phyloP scores from a whole-genome alignment of 2,329 filamentous ascomycete species.

The Cytospora leucostoma region DNA sequence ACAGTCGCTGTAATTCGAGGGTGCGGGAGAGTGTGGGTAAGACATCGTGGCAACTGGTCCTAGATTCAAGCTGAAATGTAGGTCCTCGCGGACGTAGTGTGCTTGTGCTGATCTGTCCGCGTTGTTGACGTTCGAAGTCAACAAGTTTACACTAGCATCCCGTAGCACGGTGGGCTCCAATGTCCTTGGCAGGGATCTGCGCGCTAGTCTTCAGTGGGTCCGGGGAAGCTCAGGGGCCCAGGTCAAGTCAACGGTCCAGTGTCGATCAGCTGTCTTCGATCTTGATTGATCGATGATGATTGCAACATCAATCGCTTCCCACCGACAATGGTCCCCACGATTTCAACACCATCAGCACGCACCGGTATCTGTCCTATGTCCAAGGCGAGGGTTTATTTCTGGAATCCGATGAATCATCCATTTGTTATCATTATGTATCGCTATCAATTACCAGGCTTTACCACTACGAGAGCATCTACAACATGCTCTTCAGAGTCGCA shows the following conservation, averaged over 20 bases:
- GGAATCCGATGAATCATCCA: neutral
- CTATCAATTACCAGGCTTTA: neutral
- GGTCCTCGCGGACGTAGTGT: neutral
- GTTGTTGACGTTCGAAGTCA: neutral
- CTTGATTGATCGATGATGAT: neutral
- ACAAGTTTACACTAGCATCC: neutral
- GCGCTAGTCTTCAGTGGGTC: constrained; percentile 10
- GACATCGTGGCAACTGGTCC: constrained; percentile 8
- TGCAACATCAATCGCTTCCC: neutral
- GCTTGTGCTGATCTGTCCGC: neutral
- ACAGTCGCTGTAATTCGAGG: constrained; percentile 54
- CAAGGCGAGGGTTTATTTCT: neutral
- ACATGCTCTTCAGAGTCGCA: neutral
- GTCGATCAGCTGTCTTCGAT: neutral
- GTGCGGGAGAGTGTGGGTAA: constrained; percentile 17
- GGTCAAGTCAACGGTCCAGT: neutral
- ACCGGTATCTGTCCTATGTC: neutral
- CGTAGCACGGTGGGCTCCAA: neutral
- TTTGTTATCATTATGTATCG: neutral
- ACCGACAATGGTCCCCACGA: neutral
- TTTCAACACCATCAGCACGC: neutral
- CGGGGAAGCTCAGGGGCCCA: constrained; percentile 17
- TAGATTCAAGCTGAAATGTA: neutral
- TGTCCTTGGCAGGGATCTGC: constrained; percentile 6
- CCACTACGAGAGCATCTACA: neutral